These are phyloP conservation scores for Rhizophora apiculata DNA, from an alignment of 345 rosid genomes.

Conservation along the genomic window DNA sequence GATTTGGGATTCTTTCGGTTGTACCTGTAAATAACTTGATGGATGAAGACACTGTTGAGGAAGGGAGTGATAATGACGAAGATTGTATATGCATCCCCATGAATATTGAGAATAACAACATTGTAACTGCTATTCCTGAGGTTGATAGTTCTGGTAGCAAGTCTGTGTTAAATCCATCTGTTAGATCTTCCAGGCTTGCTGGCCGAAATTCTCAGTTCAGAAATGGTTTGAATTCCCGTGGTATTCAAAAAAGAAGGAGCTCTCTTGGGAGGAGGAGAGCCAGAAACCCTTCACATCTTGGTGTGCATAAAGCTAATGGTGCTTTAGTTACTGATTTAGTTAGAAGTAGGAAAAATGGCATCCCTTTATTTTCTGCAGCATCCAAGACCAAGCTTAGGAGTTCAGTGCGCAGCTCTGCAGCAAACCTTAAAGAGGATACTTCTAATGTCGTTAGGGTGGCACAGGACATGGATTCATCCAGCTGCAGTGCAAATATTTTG, in stretches of 20 bases:
- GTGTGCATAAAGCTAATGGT: conserved; percentile 52
- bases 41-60: conserved; percentile 23
- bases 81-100: conserved; percentile 19
- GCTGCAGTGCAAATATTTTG: conserved; percentile 68
- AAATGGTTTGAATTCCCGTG: conserved; percentile 48
- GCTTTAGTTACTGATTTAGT: conserved; percentile 51
- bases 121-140: conserved; percentile 12
- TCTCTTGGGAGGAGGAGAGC: conserved; percentile 62
- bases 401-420: conserved; percentile 35
- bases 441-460: conserved; percentile 23
- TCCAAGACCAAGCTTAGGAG: conserved; percentile 52
- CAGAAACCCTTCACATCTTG: conserved; percentile 43
- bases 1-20: conserved; percentile 28
- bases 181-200: conserved; percentile 46
- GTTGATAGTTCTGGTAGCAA: conserved; percentile 31
- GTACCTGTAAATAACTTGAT: conserved; percentile 41
- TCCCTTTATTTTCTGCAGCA: conserved; percentile 44
- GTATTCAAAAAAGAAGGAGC: conserved; percentile 76
- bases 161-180: conserved; percentile 39
- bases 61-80: conserved; percentile 21
- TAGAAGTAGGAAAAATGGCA: conserved; percentile 51
- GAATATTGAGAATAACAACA: conserved; percentile 5
- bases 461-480: conserved; percentile 34
- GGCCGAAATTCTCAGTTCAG: conserved; percentile 46
- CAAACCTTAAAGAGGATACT: conserved; percentile 30